Percentiles rank a stretch among this genome's conserved stretches.
Evolutionary conservation across 305 asterid genomes (phyloP).

Genomic region (Caryopteris hybrid): DNA sequence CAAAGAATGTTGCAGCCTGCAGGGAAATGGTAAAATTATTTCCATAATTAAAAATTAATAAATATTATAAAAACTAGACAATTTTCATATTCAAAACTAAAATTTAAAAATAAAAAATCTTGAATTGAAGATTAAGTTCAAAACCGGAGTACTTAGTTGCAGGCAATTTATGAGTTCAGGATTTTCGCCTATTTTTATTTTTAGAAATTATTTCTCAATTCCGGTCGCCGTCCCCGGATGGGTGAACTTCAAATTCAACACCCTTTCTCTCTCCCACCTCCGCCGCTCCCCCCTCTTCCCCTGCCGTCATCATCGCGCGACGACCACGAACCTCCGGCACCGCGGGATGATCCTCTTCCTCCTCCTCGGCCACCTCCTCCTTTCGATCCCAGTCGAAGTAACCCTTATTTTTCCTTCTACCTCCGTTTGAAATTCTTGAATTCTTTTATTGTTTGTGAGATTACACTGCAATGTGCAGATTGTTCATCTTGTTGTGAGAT

Average conservation of each 20-base stretch:
- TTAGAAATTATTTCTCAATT: neutral
- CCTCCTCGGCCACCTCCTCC: constrained; percentile 34
- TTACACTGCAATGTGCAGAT: neutral
- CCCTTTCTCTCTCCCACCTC: constrained; percentile 54
- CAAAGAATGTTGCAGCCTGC: no score
- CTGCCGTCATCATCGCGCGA: constrained; percentile 29
- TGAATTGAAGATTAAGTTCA: no score
- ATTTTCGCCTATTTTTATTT: no score
- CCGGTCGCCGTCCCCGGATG: constrained; percentile 29
- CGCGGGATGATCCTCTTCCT: constrained; percentile 21
- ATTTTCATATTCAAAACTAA: no score
- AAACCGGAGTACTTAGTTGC: neutral
- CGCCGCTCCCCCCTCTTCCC: constrained; percentile 45
- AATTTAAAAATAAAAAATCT: no score
- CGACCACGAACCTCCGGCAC: constrained; percentile 27
- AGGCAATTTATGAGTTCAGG: neutral
- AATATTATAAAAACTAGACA: no score
- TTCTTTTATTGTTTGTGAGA: neutral
- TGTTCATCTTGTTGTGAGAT: neutral
- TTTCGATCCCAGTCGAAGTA: constrained; percentile 78
- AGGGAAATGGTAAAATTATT: no score
- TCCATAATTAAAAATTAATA: no score
- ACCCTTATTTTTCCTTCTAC: neutral
- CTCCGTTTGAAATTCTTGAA: neutral
- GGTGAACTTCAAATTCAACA: constrained; percentile 48